A percentile compares a stretch with the other conserved stretches of the same genome.
Conservation (phyloP, 1,284 basidiomycete species). For the Waitea zeae region DNA sequence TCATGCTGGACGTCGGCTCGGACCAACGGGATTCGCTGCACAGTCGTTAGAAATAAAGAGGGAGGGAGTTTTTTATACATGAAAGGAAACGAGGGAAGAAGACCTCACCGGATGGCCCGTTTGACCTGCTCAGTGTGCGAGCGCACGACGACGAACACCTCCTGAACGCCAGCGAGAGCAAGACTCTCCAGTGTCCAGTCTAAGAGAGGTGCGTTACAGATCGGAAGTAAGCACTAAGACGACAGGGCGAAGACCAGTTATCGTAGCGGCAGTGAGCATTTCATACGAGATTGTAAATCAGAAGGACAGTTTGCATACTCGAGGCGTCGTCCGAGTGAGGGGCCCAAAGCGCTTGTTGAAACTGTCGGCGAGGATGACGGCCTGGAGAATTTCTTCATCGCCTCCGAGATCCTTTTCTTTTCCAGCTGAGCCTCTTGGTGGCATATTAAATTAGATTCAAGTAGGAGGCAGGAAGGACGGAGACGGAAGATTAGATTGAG, state of each 20-base stretch:
- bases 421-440: conserved; percentile 36
- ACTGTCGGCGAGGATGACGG: conserved; percentile 87
- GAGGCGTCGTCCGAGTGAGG: conserved; percentile 66
- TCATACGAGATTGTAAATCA: too few species aligned
- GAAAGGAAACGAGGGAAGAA: too few species aligned
- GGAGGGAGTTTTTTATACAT: conserved; percentile 5
- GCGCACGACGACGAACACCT: conserved; percentile 87
- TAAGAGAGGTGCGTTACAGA: conserved; percentile 86
- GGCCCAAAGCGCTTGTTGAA: conserved; percentile 90
- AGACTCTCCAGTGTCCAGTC: conserved; percentile 96
- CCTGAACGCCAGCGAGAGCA: conserved; percentile 81
- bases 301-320: conserved; percentile 28
- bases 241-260: conserved; percentile 1
- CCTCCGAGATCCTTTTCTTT: conserved; percentile 47
- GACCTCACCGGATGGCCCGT: conserved; percentile 60
- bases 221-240: conserved; percentile 72
- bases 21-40: conserved; percentile 67
- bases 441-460: conserved; percentile 24
- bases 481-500: too few species aligned
- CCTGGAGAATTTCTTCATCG: conserved; percentile 75
- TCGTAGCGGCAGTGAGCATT: neutral
- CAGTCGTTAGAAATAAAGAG: conserved; percentile 5
- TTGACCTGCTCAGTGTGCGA: conserved; percentile 78
- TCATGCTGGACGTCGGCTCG: conserved; percentile 56
- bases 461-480: too few species aligned